Evolutionary conservation across 148 eudicot species (phyloP).

Genomic region (Arctostaphylos glauca): DNA sequence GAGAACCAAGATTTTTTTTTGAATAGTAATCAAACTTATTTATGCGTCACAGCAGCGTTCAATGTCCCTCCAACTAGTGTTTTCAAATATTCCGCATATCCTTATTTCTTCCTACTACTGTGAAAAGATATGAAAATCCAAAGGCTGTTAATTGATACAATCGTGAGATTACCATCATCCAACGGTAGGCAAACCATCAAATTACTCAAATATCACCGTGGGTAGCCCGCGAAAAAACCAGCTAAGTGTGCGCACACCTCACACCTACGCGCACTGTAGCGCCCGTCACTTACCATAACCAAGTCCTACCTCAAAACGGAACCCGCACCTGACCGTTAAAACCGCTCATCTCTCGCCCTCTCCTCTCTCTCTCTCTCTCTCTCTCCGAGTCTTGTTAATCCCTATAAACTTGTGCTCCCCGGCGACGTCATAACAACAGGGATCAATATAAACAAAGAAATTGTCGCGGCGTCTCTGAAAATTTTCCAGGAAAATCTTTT

Average conservation of each 20-base stretch:
- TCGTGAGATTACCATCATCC: not conserved
- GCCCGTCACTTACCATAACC: not conserved
- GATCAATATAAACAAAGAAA: not conserved
- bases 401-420: constrained; percentile 32
- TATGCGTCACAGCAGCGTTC: too few relatives aligned
- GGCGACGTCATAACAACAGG: constrained; percentile 21
- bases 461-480: constrained; percentile 11
- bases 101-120: too few relatives aligned
- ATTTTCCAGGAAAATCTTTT: not conserved
- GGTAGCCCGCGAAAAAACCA: constrained; percentile 2
- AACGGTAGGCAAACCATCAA: constrained; percentile 2
- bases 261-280: not conserved
- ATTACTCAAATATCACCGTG: not conserved
- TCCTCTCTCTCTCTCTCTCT: constrained; percentile 14
- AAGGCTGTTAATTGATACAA: not conserved
- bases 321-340: constrained; percentile 19
- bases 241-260: not conserved
- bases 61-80: too few relatives aligned
- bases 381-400: not conserved
- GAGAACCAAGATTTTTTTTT: too few relatives aligned
- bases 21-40: too few relatives aligned
- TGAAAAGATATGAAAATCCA: not conserved
- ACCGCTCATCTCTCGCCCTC: constrained; percentile 18
- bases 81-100: too few relatives aligned
- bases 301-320: not conserved